phyloP scores from a whole-genome alignment of 2,329 filamentous ascomycete species.

The Beauveria sp. region DNA sequence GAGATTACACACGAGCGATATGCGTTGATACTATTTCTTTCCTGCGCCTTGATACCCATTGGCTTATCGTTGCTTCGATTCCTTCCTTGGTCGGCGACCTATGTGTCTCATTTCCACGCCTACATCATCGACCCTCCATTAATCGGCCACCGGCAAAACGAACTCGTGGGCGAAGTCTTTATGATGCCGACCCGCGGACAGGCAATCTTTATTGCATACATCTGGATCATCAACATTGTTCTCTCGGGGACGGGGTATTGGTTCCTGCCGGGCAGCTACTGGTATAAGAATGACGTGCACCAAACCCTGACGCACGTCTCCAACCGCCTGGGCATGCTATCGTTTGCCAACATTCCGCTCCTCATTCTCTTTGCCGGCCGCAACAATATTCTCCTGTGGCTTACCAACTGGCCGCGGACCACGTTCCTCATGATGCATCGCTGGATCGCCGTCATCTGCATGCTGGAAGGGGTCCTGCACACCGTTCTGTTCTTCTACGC shows the following conservation, averaged over 20 bases:
- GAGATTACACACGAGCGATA: conserved; percentile 16
- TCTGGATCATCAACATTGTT: conserved; percentile 27
- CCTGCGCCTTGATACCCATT: conserved; percentile 16
- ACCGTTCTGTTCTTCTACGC: conserved; percentile 27
- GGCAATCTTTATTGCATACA: conserved; percentile 28
- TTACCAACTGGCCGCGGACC: conserved; percentile 38
- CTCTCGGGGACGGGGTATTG: conserved; percentile 22
- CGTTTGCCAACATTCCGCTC: conserved; percentile 30
- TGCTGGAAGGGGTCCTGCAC: conserved; percentile 36
- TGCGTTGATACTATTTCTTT: conserved; percentile 20
- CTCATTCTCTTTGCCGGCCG: conserved; percentile 33
- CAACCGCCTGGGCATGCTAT: conserved; percentile 31
- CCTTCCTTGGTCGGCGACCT: conserved; percentile 14
- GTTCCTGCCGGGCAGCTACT: conserved; percentile 20
- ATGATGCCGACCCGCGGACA: conserved; percentile 30
- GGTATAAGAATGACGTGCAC: conserved; percentile 16
- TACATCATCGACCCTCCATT: conserved; percentile 16
- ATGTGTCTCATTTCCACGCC: conserved; percentile 11
- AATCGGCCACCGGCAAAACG: conserved; percentile 13
- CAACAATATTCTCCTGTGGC: conserved; percentile 37
- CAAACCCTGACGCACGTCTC: conserved; percentile 26
- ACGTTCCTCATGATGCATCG: conserved; percentile 41
- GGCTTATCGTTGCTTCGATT: conserved; percentile 23
- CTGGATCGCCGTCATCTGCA: conserved; percentile 35
- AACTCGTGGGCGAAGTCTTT: conserved; percentile 12